Percentiles rank a stretch among this genome's conserved stretches.
These are phyloP conservation scores for Cudoniella acicularis DNA, from an alignment of 495 filamentous ascomycete genomes.

Conservation along the genomic window DNA sequence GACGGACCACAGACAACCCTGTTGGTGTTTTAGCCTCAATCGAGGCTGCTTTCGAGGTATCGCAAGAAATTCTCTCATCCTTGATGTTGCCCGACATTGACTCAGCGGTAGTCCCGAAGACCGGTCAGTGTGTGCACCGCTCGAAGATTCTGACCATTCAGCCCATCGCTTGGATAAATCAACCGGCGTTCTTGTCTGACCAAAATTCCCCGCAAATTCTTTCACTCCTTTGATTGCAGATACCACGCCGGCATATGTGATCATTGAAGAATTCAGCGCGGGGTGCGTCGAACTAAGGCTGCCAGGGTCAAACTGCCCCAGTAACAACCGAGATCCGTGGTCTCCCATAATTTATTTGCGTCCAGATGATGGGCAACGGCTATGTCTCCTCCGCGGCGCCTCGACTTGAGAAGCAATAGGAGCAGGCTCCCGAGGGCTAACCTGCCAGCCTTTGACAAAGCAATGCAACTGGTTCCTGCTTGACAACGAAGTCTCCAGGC, in stretches of 20 bases:
- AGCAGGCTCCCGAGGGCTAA: neutral
- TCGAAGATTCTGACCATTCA: neutral
- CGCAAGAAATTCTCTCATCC: neutral
- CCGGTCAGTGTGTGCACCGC: neutral
- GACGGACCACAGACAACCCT: neutral
- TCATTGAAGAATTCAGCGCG: neutral
- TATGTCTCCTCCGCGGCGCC: neutral
- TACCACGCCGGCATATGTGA: slow-evolving; percentile 4
- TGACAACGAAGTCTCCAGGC: too few relatives aligned
- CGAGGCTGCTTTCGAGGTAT: neutral
- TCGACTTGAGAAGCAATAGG: neutral
- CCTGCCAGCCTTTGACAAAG: neutral
- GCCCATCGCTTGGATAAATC: slow-evolving; percentile 3
- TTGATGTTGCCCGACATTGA: neutral
- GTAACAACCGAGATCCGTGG: neutral
- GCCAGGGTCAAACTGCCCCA: neutral
- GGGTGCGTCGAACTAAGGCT: neutral
- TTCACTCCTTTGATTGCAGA: neutral
- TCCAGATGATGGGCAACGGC: neutral
- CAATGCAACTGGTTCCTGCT: neutral
- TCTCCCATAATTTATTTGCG: neutral
- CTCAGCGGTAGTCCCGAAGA: neutral
- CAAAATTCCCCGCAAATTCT: neutral
- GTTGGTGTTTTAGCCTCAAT: neutral
- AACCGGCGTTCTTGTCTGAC: neutral